These are phyloP conservation scores for Serendipita sp. DNA, from an alignment of 768 basidiomycete species.

Conservation along the genomic window DNA sequence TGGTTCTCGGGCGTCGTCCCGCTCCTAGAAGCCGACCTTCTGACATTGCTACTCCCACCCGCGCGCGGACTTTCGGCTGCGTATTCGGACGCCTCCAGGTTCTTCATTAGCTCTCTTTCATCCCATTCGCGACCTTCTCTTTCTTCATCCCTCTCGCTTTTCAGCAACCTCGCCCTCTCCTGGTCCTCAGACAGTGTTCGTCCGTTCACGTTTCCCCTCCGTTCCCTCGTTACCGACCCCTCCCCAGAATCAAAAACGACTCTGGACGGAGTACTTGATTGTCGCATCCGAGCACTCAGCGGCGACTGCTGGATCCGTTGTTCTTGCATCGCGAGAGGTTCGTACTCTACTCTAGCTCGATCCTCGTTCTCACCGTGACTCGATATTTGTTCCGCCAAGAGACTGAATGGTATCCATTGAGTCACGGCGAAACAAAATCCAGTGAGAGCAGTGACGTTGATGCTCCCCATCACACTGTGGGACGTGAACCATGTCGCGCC, in stretches of 20 bases:
- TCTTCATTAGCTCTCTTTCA: constrained; percentile 20
- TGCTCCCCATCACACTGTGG: constrained; percentile 51
- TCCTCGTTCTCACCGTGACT: background rate
- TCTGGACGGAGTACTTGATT: background rate
- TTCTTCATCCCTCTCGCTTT: constrained; percentile 8
- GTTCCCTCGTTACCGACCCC: constrained; percentile 1
- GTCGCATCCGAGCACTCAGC: background rate
- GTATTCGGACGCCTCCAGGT: background rate
- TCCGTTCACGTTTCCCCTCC: constrained; percentile 16
- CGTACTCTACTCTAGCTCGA: background rate
- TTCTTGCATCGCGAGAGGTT: background rate
- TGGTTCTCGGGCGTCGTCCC: background rate
- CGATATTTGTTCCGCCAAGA: constrained; percentile 32
- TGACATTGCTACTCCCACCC: constrained; percentile 5
- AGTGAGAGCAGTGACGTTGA: constrained; percentile 52
- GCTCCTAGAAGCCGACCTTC: constrained; percentile 11
- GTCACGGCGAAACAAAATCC: constrained; percentile 90
- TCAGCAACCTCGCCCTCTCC: constrained; percentile 16
- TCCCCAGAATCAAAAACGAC: background rate
- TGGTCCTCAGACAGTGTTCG: constrained; percentile 12
- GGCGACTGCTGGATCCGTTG: background rate
- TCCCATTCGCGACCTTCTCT: constrained; percentile 12
- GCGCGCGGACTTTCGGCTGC: constrained; percentile 9
- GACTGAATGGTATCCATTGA: constrained; percentile 84
- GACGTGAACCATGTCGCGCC: constrained; percentile 66